phyloP scores from a whole-genome alignment of 2,329 filamentous ascomycete species.

The Paecilomyces sp. region DNA sequence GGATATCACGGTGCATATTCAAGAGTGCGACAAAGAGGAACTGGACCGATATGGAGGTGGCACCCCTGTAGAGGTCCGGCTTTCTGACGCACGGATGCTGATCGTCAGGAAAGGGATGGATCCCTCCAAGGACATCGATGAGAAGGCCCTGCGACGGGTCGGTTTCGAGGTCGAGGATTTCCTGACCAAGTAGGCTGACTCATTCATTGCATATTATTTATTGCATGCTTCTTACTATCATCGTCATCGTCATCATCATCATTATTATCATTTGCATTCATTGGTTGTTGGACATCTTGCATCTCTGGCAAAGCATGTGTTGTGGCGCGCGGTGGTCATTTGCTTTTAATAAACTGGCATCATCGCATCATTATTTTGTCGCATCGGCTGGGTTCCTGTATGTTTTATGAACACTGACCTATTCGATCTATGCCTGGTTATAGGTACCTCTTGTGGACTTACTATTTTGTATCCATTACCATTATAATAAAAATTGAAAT shows the following conservation, averaged over 20 bases:
- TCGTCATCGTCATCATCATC: too few relatives aligned
- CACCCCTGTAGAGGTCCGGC: slow-evolving; percentile 49
- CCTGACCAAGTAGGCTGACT: slow-evolving; percentile 46
- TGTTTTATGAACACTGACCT: neutral
- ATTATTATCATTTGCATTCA: slow-evolving; percentile 1
- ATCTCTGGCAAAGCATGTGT: neutral
- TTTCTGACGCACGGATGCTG: slow-evolving; percentile 43
- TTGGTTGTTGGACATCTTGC: neutral
- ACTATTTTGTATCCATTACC: neutral
- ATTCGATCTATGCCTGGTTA: neutral
- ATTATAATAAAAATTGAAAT: neutral
- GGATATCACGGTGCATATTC: slow-evolving; percentile 50
- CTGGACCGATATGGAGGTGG: slow-evolving; percentile 32
- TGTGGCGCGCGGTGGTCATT: neutral
- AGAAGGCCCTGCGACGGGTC: slow-evolving; percentile 65
- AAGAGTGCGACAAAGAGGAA: slow-evolving; percentile 34
- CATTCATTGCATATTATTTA: neutral
- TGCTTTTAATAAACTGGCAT: neutral
- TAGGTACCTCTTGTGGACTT: neutral
- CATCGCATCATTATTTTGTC: neutral
- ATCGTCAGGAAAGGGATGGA: slow-evolving; percentile 43
- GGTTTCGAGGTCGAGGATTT: slow-evolving; percentile 84
- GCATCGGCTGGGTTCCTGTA: neutral
- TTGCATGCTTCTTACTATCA: neutral
- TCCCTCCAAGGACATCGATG: slow-evolving; percentile 44